phyloP scores from a whole-genome alignment of 352 stramenopile species.

The Pelagophyceae sp. region DNA sequence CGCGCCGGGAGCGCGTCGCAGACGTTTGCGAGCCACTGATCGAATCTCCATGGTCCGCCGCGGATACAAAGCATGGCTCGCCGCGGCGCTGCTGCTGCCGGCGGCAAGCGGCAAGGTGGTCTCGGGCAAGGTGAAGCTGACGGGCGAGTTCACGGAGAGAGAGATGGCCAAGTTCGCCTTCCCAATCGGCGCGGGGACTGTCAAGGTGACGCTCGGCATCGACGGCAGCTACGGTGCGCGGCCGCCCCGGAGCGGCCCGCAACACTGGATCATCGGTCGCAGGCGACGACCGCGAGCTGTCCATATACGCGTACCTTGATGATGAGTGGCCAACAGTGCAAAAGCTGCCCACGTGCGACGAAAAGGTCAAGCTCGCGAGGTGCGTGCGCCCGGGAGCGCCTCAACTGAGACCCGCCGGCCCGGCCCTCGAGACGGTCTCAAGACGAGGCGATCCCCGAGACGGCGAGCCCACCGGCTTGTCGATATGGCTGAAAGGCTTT shows the following conservation, averaged over 20 bases:
- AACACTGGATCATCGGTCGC: too few species aligned
- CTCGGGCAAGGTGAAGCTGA: conserved; percentile 40
- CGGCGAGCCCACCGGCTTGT: too few species aligned
- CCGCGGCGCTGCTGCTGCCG: not conserved
- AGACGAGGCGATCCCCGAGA: too few species aligned
- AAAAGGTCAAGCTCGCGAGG: conserved; percentile 41
- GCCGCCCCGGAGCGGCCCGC: too few species aligned
- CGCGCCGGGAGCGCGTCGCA: too few species aligned
- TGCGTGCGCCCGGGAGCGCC: too few species aligned
- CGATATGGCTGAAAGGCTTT: too few species aligned
- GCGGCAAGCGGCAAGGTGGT: conserved; percentile 27
- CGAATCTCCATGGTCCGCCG: too few species aligned
- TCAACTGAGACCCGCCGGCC: too few species aligned
- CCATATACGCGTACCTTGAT: conserved; percentile 40
- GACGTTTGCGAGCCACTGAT: too few species aligned
- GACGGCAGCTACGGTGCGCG: conserved; percentile 12
- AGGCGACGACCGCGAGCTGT: not conserved
- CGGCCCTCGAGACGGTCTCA: too few species aligned
- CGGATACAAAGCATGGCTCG: too few species aligned
- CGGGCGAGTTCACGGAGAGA: conserved; percentile 43
- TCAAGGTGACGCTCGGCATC: conserved; percentile 39
- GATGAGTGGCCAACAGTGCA: conserved; percentile 40
- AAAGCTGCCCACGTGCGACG: conserved; percentile 41
- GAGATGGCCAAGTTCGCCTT: conserved; percentile 50
- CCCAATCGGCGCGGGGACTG: conserved; percentile 28